phyloP scores from a whole-genome alignment of 2,329 filamentous ascomycete genomes.

The Paraphoma chrysanthemicola region DNA sequence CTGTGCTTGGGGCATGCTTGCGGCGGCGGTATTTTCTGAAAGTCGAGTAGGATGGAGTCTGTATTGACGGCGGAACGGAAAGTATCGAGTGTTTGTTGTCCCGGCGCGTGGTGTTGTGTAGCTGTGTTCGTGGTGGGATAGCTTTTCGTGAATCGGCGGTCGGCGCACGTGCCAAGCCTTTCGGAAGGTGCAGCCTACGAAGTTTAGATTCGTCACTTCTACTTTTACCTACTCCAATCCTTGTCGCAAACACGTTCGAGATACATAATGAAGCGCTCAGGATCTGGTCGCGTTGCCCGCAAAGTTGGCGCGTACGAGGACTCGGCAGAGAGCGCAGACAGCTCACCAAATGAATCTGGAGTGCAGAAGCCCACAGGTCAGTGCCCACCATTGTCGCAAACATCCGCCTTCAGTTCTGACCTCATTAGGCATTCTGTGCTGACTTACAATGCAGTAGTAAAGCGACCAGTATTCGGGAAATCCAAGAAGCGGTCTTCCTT shows the following conservation, averaged over 20 bases:
- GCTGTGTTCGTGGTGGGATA: slow-evolving; percentile 18
- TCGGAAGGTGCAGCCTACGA: slow-evolving; percentile 6
- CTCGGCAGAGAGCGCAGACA: slow-evolving; percentile 35
- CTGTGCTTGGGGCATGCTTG: slow-evolving; percentile 94
- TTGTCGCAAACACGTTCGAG: not conserved
- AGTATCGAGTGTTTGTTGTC: not conserved
- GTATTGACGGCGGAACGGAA: slow-evolving; percentile 1
- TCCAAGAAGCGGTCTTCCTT: slow-evolving; percentile 75
- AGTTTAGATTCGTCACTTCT: not conserved
- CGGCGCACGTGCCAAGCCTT: slow-evolving; percentile 16
- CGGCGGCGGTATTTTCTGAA: not conserved
- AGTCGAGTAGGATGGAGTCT: not conserved
- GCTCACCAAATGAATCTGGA: slow-evolving; percentile 32
- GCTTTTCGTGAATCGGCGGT: slow-evolving; percentile 27
- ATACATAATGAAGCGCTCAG: slow-evolving; percentile 61
- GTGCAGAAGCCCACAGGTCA: slow-evolving; percentile 50
- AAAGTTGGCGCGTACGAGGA: slow-evolving; percentile 73
- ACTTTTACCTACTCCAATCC: not conserved
- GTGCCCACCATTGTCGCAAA: slow-evolving; percentile 30
- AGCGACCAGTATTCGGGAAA: slow-evolving; percentile 60
- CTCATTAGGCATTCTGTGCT: slow-evolving; percentile 50
- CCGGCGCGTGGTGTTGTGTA: slow-evolving; percentile 18
- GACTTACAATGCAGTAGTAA: slow-evolving; percentile 58
- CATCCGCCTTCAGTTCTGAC: slow-evolving; percentile 36
- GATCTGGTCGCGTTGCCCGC: slow-evolving; percentile 71